Evolutionary conservation across 106 monocot species (phyloP), one percentile per base, ranked within the genome.

Genomic region (Vanilla planifolia): DNA sequence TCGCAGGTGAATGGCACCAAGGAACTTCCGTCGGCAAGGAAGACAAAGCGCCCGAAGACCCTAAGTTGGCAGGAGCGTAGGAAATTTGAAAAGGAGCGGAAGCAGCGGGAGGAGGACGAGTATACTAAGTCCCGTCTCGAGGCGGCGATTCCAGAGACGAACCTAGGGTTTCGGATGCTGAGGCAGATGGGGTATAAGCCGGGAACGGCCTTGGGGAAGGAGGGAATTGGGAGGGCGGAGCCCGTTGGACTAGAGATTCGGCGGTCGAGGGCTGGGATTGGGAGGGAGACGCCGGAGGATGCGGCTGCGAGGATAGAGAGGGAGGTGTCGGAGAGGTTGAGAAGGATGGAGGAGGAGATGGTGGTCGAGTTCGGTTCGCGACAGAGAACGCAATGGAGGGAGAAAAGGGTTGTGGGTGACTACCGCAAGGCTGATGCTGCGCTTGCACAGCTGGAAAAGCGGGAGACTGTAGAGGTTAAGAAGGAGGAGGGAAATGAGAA

Each of bases 101-200:
- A 69, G 76, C 95, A 90, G 63, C 55, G 65, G 40, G 84, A 85
- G 72, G 96, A 98, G 71, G 96, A 98, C 75, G 84, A 88, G 50
- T 76, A 58, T 8, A 98, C 96, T 0, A 59, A 57, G 26, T 75
- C 67, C 11, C 74, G 68, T 14, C 67, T 85, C 17, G 74, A 77
- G 33, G 22, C 75, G 5, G 70, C 81, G 4, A 98, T 98, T 26
- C 96, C 96, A 0, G 65, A 71, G 7, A 67, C 82, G n/a, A 98
- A 91, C 27, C 63, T 98, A 14, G 91, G 96, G 48, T 98, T 91
- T 66, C 91, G 75, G 79, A 68, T 98, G 75, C 82, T 98, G n/a
- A 51, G 55, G 57, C 55, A 64, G 69, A 98, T 98, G 96, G 96
- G 91, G 19, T 98, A 91, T 69, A 77, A 24, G 40, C 85, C 89